Evolutionary conservation across 2,329 filamentous ascomycete genomes (phyloP).

Genomic region (Fusarium setosum): DNA sequence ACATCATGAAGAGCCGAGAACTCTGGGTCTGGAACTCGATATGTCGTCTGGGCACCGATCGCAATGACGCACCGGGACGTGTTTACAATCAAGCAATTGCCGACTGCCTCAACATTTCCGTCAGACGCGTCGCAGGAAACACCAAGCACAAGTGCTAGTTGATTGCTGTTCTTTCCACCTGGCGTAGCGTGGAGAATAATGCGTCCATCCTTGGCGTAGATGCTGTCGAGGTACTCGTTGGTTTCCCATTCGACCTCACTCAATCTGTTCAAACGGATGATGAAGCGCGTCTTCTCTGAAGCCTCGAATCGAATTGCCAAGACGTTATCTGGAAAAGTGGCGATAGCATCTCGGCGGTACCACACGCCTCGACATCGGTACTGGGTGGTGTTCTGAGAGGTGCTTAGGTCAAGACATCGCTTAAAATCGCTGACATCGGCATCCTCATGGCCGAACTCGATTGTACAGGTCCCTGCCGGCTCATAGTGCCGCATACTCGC

Average conservation of each 20-base stretch:
- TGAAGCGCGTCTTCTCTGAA: constrained; percentile 34
- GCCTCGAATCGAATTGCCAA: constrained; percentile 41
- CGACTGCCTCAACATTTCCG: constrained; percentile 20
- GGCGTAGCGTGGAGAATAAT: constrained; percentile 37
- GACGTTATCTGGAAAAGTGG: constrained; percentile 54
- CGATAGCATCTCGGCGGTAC: constrained; percentile 52
- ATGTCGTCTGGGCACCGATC: constrained; percentile 40
- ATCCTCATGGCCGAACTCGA: constrained; percentile 51
- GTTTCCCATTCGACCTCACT: constrained; percentile 39
- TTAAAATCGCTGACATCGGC: constrained; percentile 46
- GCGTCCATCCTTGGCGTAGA: constrained; percentile 27
- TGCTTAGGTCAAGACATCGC: constrained; percentile 52
- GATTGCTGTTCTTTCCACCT: constrained; percentile 35
- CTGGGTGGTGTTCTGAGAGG: constrained; percentile 49
- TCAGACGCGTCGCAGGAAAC: constrained; percentile 1
- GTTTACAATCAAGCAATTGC: constrained; percentile 28
- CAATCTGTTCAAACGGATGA: constrained; percentile 38
- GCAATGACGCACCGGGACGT: constrained; percentile 23
- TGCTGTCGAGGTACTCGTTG: constrained; percentile 40
- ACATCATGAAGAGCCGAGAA: constrained; percentile 37
- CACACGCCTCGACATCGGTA: constrained; percentile 49
- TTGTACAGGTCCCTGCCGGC: constrained; percentile 47
- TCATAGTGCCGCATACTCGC: constrained; percentile 44
- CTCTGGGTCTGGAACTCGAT: constrained; percentile 31
- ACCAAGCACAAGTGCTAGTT: constrained; percentile 25